A percentile compares a stretch with the other conserved stretches of the same genome.
These are phyloP conservation scores for Gaultheria prostrata DNA, from an alignment of 148 eudicot species.

Conservation along the genomic window DNA sequence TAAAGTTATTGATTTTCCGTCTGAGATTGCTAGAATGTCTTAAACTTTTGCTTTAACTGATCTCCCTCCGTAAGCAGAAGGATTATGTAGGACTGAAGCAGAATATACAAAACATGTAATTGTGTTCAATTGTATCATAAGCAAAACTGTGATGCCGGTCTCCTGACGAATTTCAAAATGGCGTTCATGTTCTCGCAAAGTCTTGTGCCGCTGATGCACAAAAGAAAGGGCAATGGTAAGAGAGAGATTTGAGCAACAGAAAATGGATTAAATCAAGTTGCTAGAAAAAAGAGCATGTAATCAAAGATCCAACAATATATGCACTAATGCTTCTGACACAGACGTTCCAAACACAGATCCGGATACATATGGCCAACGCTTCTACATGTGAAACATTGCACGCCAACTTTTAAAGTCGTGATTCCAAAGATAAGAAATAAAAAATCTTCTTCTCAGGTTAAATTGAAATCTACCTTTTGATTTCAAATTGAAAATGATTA, in stretches of 20 bases:
- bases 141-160: neutral
- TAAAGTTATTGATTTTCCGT: neutral
- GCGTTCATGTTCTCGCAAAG: slow-evolving; percentile 23
- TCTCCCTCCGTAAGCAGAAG: neutral
- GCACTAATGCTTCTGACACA: neutral
- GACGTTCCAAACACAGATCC: neutral
- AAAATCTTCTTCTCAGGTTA: neutral
- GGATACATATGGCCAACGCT: neutral
- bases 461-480: neutral
- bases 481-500: neutral
- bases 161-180: neutral
- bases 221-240: slow-evolving; percentile 20
- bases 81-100: neutral
- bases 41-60: neutral
- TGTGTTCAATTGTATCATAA: neutral
- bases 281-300: neutral
- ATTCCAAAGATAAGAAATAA: too few species aligned
- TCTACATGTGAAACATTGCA: neutral
- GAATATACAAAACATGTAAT: slow-evolving; percentile 2
- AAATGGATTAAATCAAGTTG: neutral
- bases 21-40: neutral
- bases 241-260: neutral
- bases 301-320: neutral
- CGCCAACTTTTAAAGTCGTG: neutral
- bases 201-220: slow-evolving; percentile 35